Base-by-base conservation (phyloP, 352 stramenopile genomes). In the Phytophthora vignae region DNA sequence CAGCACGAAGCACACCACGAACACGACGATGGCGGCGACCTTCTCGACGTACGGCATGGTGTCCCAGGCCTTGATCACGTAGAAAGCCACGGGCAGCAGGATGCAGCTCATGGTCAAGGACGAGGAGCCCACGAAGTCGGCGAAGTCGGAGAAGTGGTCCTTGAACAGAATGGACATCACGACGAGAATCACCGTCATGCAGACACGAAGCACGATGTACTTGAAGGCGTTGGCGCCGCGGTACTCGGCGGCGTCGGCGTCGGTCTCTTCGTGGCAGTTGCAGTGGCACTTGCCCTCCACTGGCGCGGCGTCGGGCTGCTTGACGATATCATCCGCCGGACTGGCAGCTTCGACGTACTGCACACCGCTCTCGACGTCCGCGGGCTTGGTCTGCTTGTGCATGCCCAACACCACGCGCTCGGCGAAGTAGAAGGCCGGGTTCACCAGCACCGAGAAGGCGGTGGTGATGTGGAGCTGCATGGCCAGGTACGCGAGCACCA, bases 91-190 rank as follows among this genome's bases (percentile, higher is more conserved):
- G 52, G 79, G 79, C 49, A 87, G 38, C 29, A 77, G 55, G 42
- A 77, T 77, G 55, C 70, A 77, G 55, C 58, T 77, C 65, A 63
- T 77, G 2, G 74, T 82, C 60, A 83, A 69, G 3, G 76, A 78
- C 36, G 79, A 85, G 5, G 79, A 81, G 17, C 79, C 74, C 25
- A 83, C 74, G 33, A 87, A 87, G 57, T 84, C 76, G n/a, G 76
- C 73, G 52, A 87, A 74, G 61, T 84, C 77, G 3, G 79, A 75
- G 64, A 87, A 85, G 31, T 83, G 71, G 57, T 87, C 73, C 55
- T 82, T 70, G 44, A 87, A 73, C 1, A 85, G 56, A 27, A 87
- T 77, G 4, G 79, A 78, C 49, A 77, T 52, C 48, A 84, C 61
- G 4, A 83, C 75, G 11, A 82, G 55, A 58, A 88, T 60, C 36